A percentile compares a stretch with the other conserved stretches of the same genome.
Conservation (phyloP, 345 rosid species). For the Boechera stricta region DNA sequence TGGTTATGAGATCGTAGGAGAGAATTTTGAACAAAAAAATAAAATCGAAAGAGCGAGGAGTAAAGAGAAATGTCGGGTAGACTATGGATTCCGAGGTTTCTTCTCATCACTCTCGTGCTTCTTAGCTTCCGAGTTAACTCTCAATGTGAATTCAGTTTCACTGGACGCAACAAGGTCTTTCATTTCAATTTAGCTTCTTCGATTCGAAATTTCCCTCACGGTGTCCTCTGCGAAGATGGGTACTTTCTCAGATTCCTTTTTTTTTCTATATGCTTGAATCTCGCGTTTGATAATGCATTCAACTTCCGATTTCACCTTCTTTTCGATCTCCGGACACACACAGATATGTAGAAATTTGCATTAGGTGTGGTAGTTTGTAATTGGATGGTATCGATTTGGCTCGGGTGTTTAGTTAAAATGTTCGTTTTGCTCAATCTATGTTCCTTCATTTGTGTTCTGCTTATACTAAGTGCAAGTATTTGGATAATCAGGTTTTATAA, state of each 20-base stretch:
- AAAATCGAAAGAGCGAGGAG: constrained; percentile 5
- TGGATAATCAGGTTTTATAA: constrained; percentile 72
- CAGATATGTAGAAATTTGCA: neutral
- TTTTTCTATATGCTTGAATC: neutral
- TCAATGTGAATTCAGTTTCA: constrained; percentile 68
- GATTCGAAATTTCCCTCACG: constrained; percentile 72
- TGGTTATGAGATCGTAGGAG: constrained; percentile 16
- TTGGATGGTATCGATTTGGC: neutral
- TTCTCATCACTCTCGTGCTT: constrained; percentile 43
- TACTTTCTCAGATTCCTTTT: constrained; percentile 40
- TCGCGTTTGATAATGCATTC: neutral
- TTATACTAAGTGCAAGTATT: constrained; percentile 5
- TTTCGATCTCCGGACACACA: neutral
- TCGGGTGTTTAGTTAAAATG: neutral
- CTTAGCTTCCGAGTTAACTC: constrained; percentile 49
- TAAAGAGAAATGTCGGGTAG: constrained; percentile 17
- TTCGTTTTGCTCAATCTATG: neutral
- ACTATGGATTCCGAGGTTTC: constrained; percentile 39
- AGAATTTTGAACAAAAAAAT: neutral
- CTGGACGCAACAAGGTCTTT: constrained; percentile 56
- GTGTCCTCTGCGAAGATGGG: constrained; percentile 98
- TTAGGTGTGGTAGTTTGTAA: neutral
- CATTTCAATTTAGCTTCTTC: constrained; percentile 79
- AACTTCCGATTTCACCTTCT: neutral
- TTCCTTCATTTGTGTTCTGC: neutral